Evolutionary conservation across 2,329 filamentous ascomycete genomes (phyloP).

Genomic region (Neonectria neomacrospora): DNA sequence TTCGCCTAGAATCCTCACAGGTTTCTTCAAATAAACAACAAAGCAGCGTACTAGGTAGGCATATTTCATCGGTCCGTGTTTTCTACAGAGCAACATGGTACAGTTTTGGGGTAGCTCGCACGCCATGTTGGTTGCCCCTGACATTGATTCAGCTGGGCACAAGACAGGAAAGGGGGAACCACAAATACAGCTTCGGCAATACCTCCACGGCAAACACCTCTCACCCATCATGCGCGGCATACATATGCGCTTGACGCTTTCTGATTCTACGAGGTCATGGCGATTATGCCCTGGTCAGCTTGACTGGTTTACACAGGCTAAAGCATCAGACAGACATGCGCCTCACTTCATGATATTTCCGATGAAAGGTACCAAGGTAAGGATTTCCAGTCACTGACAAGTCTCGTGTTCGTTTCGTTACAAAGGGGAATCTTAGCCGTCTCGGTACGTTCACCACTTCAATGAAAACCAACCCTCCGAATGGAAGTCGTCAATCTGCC

Average conservation of each 20-base stretch:
- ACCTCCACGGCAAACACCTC: background rate
- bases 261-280: background rate
- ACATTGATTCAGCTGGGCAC: background rate
- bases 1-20: background rate
- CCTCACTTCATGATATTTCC: background rate
- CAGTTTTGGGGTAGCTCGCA: background rate
- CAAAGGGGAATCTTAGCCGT: slow-evolving; percentile 17
- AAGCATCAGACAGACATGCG: background rate
- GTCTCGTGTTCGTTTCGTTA: slow-evolving; percentile 33
- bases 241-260: background rate
- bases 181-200: background rate
- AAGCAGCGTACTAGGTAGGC: background rate
- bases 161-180: background rate
- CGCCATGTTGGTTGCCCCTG: background rate
- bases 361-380: background rate
- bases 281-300: background rate
- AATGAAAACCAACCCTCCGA: background rate
- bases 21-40: background rate
- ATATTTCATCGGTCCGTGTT: background rate
- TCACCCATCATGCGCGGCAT: background rate
- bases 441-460: background rate
- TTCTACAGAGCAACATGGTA: background rate
- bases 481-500: slow-evolving; percentile 29
- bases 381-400: slow-evolving; percentile 4
- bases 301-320: no score